Conservation (phyloP, 805 yeast genomes). For the Ogataea saltuana region DNA sequence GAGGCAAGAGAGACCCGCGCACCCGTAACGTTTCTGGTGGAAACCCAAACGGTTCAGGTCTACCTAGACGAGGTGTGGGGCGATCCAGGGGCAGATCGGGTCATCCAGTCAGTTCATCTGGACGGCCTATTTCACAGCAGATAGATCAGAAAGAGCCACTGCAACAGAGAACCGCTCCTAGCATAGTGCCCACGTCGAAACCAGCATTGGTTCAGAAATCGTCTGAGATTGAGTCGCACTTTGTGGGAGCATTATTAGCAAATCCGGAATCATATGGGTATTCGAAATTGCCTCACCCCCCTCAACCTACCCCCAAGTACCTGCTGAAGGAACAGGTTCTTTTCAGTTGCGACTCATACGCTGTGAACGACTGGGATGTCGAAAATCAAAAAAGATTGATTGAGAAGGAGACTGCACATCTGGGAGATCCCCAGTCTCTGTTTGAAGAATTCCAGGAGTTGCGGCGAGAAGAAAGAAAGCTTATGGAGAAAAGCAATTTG, state of each 20-base stretch:
- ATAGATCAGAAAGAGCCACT: background rate
- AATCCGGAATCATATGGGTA: slow-evolving; percentile 35
- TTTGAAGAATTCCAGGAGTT: slow-evolving; percentile 74
- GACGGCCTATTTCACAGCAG: slow-evolving; percentile 3
- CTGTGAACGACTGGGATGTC: slow-evolving; percentile 64
- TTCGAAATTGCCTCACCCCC: slow-evolving; percentile 21
- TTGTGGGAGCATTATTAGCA: slow-evolving; percentile 32
- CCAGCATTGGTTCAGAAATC: background rate
- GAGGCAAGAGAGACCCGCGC: background rate
- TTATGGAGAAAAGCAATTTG: slow-evolving; percentile 77
- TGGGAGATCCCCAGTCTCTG: slow-evolving; percentile 63
- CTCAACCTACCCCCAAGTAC: slow-evolving; percentile 32
- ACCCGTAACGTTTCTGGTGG: background rate
- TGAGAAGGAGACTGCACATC: slow-evolving; percentile 44
- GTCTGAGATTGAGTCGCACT: slow-evolving; percentile 28
- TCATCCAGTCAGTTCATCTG: background rate
- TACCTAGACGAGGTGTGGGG: background rate
- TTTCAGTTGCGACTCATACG: slow-evolving; percentile 37
- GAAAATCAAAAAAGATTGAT: slow-evolving; percentile 67
- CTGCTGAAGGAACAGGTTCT: slow-evolving; percentile 34
- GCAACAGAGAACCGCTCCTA: background rate
- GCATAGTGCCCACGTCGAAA: background rate
- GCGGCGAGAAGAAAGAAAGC: slow-evolving; percentile 71
- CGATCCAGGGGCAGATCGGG: background rate
- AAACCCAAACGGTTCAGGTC: background rate